These are phyloP conservation scores for Tulasnella sp. DNA, from an alignment of 768 basidiomycete species.

Conservation along the genomic window DNA sequence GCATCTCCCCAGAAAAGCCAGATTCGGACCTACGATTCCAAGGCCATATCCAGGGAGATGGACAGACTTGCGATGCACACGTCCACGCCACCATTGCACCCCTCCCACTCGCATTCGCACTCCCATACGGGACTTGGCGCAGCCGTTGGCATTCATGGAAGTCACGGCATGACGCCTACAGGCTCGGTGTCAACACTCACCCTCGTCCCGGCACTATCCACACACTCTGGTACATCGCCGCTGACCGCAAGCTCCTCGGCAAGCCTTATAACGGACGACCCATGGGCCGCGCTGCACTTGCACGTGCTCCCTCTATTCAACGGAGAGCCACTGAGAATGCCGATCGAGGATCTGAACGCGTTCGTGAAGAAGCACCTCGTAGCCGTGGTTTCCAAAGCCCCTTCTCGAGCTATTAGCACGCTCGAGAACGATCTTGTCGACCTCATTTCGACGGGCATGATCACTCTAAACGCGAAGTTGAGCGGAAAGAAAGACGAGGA, in stretches of 20 bases:
- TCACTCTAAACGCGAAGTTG: constrained; percentile 86
- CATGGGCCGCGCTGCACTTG: constrained; percentile 84
- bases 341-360: constrained; percentile 88
- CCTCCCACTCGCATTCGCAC: constrained; percentile 35
- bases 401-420: constrained; percentile 70
- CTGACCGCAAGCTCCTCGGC: constrained; percentile 22
- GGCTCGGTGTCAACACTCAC: constrained; percentile 54
- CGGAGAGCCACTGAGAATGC: constrained; percentile 79
- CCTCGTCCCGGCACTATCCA: constrained; percentile 14
- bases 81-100: constrained; percentile 33
- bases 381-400: constrained; percentile 69
- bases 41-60: constrained; percentile 83
- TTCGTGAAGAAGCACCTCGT: constrained; percentile 81
- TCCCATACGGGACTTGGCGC: constrained; percentile 41
- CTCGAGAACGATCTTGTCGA: constrained; percentile 81
- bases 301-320: constrained; percentile 91
- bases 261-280: constrained; percentile 51
- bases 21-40: constrained; percentile 74
- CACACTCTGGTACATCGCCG: constrained; percentile 16
- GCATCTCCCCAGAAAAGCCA: constrained; percentile 51
- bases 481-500: constrained; percentile 75
- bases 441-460: constrained; percentile 85
- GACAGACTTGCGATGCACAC: constrained; percentile 65
- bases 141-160: constrained; percentile 49
- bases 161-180: constrained; percentile 52